These are phyloP conservation scores for Coemansia sp. DNA, from an alignment of 192 early-diverging fungal genomes.

Conservation along the genomic window DNA sequence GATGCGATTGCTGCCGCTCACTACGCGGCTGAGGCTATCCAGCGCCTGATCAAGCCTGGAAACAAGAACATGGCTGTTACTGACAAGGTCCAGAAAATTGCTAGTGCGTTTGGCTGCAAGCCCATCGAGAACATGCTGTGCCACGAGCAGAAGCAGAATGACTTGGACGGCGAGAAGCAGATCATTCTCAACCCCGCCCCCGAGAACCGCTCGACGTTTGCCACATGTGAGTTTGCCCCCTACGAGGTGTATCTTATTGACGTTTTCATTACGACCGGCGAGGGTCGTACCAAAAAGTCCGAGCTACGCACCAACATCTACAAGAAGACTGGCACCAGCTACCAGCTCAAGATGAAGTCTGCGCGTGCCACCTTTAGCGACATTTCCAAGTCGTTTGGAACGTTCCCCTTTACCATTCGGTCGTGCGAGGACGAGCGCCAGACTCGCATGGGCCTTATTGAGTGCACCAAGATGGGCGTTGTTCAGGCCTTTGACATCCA, in stretches of 20 bases:
- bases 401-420: constrained; percentile 86
- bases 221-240: constrained; percentile 66
- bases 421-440: constrained; percentile 88
- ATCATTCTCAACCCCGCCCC: constrained; percentile 89
- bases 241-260: constrained; percentile 90
- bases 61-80: constrained; percentile 63
- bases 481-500: constrained; percentile 81
- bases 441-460: constrained; percentile 87
- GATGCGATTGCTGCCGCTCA: constrained; percentile 87
- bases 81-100: constrained; percentile 76
- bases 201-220: constrained; percentile 68
- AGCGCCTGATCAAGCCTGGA: constrained; percentile 87
- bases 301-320: constrained; percentile 84
- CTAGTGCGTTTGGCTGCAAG: constrained; percentile 78
- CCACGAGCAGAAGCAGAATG: constrained; percentile 81
- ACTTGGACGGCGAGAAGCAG: constrained; percentile 88
- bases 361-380: constrained; percentile 71
- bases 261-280: constrained; percentile 83
- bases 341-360: constrained; percentile 85
- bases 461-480: constrained; percentile 80
- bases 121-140: constrained; percentile 91
- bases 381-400: constrained; percentile 74
- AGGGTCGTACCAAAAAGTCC: constrained; percentile 75
- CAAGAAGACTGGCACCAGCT: constrained; percentile 79
- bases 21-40: constrained; percentile 76